Percentiles rank a stretch among this genome's conserved stretches.
phyloP scores from a whole-genome alignment of 139 green algal species.

The Astrephomene gubernaculifera region DNA sequence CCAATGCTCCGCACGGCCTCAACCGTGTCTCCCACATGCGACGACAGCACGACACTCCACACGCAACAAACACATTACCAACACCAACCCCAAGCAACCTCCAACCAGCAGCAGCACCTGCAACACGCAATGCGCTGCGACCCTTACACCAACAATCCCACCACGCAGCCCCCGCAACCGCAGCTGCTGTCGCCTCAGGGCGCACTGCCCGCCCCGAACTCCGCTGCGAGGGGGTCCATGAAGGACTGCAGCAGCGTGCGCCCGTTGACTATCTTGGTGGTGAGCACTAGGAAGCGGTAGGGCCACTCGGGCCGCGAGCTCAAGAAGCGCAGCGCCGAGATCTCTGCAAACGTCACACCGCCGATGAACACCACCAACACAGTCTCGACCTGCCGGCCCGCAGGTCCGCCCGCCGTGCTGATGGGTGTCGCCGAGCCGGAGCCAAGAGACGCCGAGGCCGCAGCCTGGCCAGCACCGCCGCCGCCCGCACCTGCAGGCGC shows the following conservation, averaged over 20 bases:
- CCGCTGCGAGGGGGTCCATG: conserved; percentile 31
- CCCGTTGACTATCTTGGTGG: conserved; percentile 88
- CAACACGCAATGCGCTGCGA: too few species aligned
- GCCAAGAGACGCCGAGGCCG: neutral
- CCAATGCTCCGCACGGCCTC: too few species aligned
- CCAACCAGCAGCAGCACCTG: too few species aligned
- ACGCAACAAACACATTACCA: too few species aligned
- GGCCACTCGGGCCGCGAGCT: conserved; percentile 54
- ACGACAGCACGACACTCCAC: too few species aligned
- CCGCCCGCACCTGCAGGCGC: neutral
- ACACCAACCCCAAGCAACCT: too few species aligned
- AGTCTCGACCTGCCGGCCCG: conserved; percentile 31
- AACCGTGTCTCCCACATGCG: too few species aligned
- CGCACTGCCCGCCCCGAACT: neutral
- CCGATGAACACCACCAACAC: conserved; percentile 91
- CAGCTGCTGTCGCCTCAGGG: neutral
- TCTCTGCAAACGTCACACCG: conserved; percentile 91
- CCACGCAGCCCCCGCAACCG: too few species aligned
- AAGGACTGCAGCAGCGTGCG: conserved; percentile 72
- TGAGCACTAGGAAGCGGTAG: conserved; percentile 83
- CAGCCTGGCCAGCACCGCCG: neutral
- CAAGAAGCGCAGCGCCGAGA: conserved; percentile 87
- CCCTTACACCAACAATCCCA: too few species aligned
- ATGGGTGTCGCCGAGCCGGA: neutral
- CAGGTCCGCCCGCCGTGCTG: neutral